Base-by-base conservation (phyloP, 306 rosid genomes). In the Potentilla sterilis region DNA sequence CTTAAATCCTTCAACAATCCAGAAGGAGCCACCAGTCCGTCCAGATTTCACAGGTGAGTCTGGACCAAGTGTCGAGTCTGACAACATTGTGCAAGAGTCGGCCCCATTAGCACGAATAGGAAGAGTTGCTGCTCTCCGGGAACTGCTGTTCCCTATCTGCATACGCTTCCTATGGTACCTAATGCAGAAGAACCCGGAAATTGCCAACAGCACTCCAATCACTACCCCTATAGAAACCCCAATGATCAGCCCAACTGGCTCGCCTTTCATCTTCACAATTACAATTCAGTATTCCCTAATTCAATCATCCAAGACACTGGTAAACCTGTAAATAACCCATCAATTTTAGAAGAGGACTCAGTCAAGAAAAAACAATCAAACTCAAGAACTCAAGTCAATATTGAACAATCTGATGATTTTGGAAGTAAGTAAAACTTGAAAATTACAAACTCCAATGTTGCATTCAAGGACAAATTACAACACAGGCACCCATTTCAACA, bases 141-240 rank as follows among this genome's bases (percentile, higher is more conserved):
- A 92, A 86, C 99, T 96, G 85, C 97, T 96, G 85, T 86, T 96
- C 37, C 98, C 99, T n/a, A 96, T 92, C 87, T 96, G 98, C 0
- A 96, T 88, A 3, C 89, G 85, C 84, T 84, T 92, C 77, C 97
- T 81, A 21, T 92, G 99, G 77, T 89, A 96, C 75, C 89, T 84
- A 70, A 96, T 37, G 83, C 99, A 92, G 47, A 96, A 86, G 65
- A 96, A 80, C 21, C 91, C 91, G 52, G 85, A 83, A 77, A 92
- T 86, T 46, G 99, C 99, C 89, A 96, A 88, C 44, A 76, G 83
- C 70, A 96, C 82, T 73, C 99, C 99, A 77, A 96, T 90, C 77
- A 96, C 98, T 24, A 96, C 93, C 34, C 99, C 99, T 32, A 90
- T 89, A 7, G 98, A 92, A 81, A 92, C 87, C 80, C 99, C 99